A percentile compares a stretch with the other conserved stretches of the same genome.
Conservation (phyloP, 2,329 filamentous ascomycete species). For the Curvularia lunata region DNA sequence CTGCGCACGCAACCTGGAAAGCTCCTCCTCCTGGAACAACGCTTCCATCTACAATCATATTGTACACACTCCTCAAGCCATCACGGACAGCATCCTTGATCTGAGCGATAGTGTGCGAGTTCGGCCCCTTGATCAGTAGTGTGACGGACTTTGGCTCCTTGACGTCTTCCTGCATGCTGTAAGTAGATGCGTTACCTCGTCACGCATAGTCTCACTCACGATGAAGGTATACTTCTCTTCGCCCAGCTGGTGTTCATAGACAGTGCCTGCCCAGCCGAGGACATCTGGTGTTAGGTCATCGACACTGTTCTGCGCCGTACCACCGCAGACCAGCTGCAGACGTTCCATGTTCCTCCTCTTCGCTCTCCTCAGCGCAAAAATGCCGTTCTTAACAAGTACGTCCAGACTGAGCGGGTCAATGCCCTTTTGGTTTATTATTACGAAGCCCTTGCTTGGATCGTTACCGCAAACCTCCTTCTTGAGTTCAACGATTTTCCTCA, state of each 20-base stretch:
- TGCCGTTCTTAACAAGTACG: conserved; percentile 96
- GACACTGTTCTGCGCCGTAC: conserved; percentile 91
- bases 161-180: conserved; percentile 73
- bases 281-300: conserved; percentile 88
- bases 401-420: conserved; percentile 97
- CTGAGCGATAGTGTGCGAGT: conserved; percentile 94
- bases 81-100: conserved; percentile 96
- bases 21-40: conserved; percentile 94
- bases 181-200: conserved; percentile 18
- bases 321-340: conserved; percentile 91
- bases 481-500: conserved; percentile 95
- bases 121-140: conserved; percentile 96
- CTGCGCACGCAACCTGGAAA: conserved; percentile 92
- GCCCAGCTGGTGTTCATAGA: conserved; percentile 96
- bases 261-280: conserved; percentile 92
- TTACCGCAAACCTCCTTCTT: conserved; percentile 97
- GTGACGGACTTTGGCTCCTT: conserved; percentile 99
- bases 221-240: conserved; percentile 99
- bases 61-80: conserved; percentile 94
- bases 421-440: conserved; percentile 98
- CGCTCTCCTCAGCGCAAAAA: conserved; percentile 88
- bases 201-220: conserved; percentile 33
- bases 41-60: conserved; percentile 98
- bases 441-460: conserved; percentile 93
- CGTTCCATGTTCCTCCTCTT: conserved; percentile 99